Evolutionary conservation across 768 basidiomycete species (phyloP).

Genomic region (Coprinopsis marcescibilis): DNA sequence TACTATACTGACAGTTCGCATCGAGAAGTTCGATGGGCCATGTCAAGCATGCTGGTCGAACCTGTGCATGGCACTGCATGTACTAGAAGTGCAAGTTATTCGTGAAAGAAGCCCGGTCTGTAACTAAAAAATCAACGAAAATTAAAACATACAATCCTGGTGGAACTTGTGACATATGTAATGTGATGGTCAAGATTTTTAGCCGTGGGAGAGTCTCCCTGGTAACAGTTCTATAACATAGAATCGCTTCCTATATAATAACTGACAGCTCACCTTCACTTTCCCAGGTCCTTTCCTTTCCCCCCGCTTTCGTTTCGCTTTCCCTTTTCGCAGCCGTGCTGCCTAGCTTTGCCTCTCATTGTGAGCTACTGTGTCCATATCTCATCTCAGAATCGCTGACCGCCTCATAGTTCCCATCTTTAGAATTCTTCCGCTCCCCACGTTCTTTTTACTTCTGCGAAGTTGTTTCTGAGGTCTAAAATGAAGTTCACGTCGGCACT

Average conservation of each 20-base stretch:
- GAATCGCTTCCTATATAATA: not conserved
- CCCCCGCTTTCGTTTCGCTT: constrained; percentile 19
- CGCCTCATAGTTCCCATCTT: no score
- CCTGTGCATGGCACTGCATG: no score
- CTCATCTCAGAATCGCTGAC: constrained; percentile 6
- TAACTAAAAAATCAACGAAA: no score
- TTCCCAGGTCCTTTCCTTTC: constrained; percentile 14
- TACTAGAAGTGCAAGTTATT: no score
- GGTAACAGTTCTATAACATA: constrained; percentile 14
- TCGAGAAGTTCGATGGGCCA: no score
- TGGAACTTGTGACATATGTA: no score
- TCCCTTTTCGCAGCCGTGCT: constrained; percentile 50
- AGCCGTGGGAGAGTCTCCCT: no score
- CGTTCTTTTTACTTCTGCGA: constrained; percentile 43
- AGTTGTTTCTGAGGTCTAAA: constrained; percentile 25
- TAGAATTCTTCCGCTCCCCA: constrained; percentile 25
- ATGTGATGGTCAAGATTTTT: no score
- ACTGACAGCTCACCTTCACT: constrained; percentile 15
- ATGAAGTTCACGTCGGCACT: constrained; percentile 45
- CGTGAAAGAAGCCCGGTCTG: no score
- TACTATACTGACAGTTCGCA: no score
- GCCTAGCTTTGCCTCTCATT: constrained; percentile 29
- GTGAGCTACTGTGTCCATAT: constrained; percentile 15
- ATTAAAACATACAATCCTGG: no score
- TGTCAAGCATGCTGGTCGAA: no score